Evolutionary conservation across 192 early-diverging fungal species (phyloP), one percentile per base, ranked within the genome.

Genomic region (Podila epigama): DNA sequence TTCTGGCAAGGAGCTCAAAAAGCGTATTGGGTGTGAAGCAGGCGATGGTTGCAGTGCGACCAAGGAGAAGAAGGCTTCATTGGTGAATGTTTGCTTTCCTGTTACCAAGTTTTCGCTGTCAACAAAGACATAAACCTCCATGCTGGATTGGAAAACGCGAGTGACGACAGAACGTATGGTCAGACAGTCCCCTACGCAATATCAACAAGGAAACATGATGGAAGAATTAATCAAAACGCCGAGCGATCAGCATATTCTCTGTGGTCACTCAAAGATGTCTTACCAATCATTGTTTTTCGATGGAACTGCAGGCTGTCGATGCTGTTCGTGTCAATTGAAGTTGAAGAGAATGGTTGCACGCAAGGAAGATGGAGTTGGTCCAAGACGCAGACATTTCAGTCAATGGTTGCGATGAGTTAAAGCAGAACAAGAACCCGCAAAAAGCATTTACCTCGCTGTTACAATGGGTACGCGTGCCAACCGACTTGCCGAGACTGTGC

Each of bases 1-100:
- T 13, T 52, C 27, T 1, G 86, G 83, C 12, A 75, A 54, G 5
- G 41, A 32, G 9, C 28, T 29, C 28, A 27, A 40, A 18, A 56
- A 37, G 4, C 54, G 63, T 18, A 22, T 48, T 7, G 36, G 58
- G 6, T 61, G 56, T 8, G 62, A 60, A 4, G 59, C 28, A 0
- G 34, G 16, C 16, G 65, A 57, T 3, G 72, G 72, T 20, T 75
- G 60, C 4, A 75, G 20, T 0, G 72, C 72, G 0, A 75, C 84
- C 56, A 88, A 85, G 16, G 87, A 86, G 60, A 85, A 86, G 55
- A 88, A 88, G 5, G 66, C 87, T 61, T 88, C 87, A 58, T 88
- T 88, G 6, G 87, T 86, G 36, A 88, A 88, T 16, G 84, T 83
- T 27, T 65, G 81, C 44, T 84, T 82, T 9, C 87, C 87, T 3